Evolutionary conservation across 139 green algal species (phyloP), one percentile per base, ranked within the genome.

Genomic region (Mesotaenium endlicherianum): DNA sequence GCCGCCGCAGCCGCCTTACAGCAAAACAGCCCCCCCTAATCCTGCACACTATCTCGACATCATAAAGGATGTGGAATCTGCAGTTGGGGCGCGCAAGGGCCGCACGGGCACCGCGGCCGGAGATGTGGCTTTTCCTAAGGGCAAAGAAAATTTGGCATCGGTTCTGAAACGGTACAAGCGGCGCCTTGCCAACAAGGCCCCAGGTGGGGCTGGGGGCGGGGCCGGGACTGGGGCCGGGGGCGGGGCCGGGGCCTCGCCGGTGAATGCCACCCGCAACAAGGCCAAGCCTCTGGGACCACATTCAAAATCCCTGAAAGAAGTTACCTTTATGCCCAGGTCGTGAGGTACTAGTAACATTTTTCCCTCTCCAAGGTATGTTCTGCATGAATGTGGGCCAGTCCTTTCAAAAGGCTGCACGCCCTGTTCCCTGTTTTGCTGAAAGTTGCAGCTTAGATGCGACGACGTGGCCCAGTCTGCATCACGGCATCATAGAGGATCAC

Each of bases 61-160:
- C 36, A 81, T 92, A 20, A 74, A 75, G 41, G 80, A 59, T 43
- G 55, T 92, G 42, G 86, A 91, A 70, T 26, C 38, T 26, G 55
- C 43, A 3, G 30, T 91, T 41, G 47, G 59, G 6, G 74, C 77
- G 26, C 70, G 76, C 42, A 85, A 77, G 47, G 87, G 87, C 1
- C 80, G 77, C 8, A 77, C 88, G 50, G 87, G 84, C n/a, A 91
- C 88, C 3, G 78, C 64, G 40, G 80, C 90, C 36, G 90, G 84
- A 36, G 80, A 89, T 16, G 85, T 89, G 41, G 90, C 90, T 20
- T 92, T 92, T 67, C 90, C 90, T n/a, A 91, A 91, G 68, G 91
- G 90, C 34, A 93, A 93, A 71, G 89, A 93, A 88, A 93, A 93
- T 57, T 76, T 90, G 31, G n/a, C 81, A 5, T 93, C 89, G 2